Base-by-base conservation (phyloP, 2,329 filamentous ascomycete species). In the Trichophyton benhamiae region DNA sequence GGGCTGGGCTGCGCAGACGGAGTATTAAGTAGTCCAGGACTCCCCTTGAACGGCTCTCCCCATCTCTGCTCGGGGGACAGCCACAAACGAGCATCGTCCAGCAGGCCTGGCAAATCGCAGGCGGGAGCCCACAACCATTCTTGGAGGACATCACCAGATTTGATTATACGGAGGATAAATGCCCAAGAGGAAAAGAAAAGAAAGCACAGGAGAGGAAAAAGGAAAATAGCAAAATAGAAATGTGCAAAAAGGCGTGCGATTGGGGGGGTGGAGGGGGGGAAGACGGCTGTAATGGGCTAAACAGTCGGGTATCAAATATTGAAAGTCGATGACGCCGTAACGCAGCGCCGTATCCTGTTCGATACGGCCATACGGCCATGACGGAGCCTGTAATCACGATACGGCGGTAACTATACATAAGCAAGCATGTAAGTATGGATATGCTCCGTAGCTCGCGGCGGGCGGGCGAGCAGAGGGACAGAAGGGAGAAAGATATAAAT, bases 241-340 rank as follows among this genome's bases (percentile, higher is more conserved):
- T 11, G 8, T 9, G 11, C 8, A 36, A 36, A 36, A 36, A 11
- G 33, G 33, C 33, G 33, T 49, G 46, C 46, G 17, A 49, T 57
- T 57, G 52, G 52, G 27, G 41, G 41, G n/a, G 5, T 22, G 36
- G 6, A 9, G 41, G 25, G 25, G 38, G 41, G 41, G n/a, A 5
- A 42, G 20, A 25, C 36, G 41, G 33, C 33, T n/a, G 53, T 57
- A 44, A 57, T 57, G 25, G 20, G 53, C 53, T 57, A 57, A 57
- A 57, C 53, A 42, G 53, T 57, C 30, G 20, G 53, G 53, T 57
- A 57, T 57, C 48, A 53, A 53, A 53, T 53, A 53, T 53, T 53
- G 48, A 53, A 53, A 53, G 22, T 30, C 48, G 22, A 53, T 30
- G 48, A 53, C 48, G 48, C 48, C 48, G 48, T 30, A 53, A 53